Evolutionary conservation across 2,329 filamentous ascomycete species (phyloP), one percentile per base, ranked within the genome.

Genomic region (Zasmidium angulare): DNA sequence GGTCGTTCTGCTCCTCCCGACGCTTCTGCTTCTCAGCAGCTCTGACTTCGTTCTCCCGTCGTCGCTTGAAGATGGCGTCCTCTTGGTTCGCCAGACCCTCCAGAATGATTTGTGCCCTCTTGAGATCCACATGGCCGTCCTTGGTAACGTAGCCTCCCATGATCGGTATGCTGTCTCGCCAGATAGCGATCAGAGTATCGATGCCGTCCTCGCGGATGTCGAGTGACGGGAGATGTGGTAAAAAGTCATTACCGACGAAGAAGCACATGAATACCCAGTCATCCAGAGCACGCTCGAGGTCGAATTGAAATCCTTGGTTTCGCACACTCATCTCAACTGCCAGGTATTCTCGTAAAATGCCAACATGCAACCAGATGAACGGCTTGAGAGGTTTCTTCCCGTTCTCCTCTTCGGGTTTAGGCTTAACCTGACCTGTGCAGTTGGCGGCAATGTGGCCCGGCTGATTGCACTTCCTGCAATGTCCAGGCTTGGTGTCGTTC

Each of bases 221-320:
- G 59, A 99, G 83, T 69, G 93, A 96, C n/a, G 95, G 95, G 59
- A 99, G 81, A 81, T 99, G 95, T 53, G 95, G 95, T 67, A 99
- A 79, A 78, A 99, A 99, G 79, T 99, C 96, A 76, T 99, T 99
- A 66, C 93, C 93, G 58, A 98, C 93, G 74, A 98, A 98, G 79
- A 96, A 98, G 78, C 93, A 98, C 87, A 98, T 95, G 75, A 98
- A 98, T 14, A 98, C 91, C 95, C 93, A 98, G 73, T 98, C 93
- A 75, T 98, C 95, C 60, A 98, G 85, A 23, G 93, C 93, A 65
- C 95, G 87, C 76, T 99, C 95, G 48, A 99, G 82, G 73, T 99
- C 92, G 76, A 96, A 98, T 56, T 86, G 85, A 77, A 98, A 98
- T 1, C 88, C 88, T 66, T 96, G 85, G 57, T 87, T 84, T 19